These are phyloP conservation scores for Phyllosticta capitalensis DNA, from an alignment of 2,329 filamentous ascomycete species.

Conservation along the genomic window DNA sequence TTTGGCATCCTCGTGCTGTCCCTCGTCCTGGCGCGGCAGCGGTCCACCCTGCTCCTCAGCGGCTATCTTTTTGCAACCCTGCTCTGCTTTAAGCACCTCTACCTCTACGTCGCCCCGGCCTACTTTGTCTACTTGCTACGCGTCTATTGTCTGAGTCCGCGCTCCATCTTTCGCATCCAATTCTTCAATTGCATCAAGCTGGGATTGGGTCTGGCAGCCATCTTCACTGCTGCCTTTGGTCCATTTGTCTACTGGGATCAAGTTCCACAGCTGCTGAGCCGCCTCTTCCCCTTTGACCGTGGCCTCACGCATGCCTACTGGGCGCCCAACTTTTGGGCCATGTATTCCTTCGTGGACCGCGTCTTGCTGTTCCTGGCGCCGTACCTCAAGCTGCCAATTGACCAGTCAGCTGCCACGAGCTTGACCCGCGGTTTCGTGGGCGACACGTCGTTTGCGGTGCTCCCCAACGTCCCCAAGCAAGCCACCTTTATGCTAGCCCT, in stretches of 20 bases:
- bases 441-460: slow-evolving; percentile 85
- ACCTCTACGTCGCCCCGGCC: slow-evolving; percentile 88
- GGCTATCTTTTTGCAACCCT: slow-evolving; percentile 76
- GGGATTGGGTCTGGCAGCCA: slow-evolving; percentile 57
- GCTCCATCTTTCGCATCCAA: slow-evolving; percentile 64
- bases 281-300: slow-evolving; percentile 87
- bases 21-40: slow-evolving; percentile 68
- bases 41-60: slow-evolving; percentile 64
- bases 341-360: slow-evolving; percentile 87
- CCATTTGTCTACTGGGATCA: slow-evolving; percentile 78
- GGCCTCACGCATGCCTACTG: slow-evolving; percentile 96
- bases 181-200: slow-evolving; percentile 78
- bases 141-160: slow-evolving; percentile 73
- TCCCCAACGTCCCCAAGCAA: slow-evolving; percentile 74
- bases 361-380: slow-evolving; percentile 76
- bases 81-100: slow-evolving; percentile 95
- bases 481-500: slow-evolving; percentile 77
- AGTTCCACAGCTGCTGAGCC: slow-evolving; percentile 69
- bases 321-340: slow-evolving; percentile 94
- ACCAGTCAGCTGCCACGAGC: slow-evolving; percentile 67
- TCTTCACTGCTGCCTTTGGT: slow-evolving; percentile 77
- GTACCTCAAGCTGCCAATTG: slow-evolving; percentile 63
- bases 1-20: slow-evolving; percentile 86
- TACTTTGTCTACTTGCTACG: slow-evolving; percentile 93
- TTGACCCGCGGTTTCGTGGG: slow-evolving; percentile 90